phyloP scores from a whole-genome alignment of 2,329 filamentous ascomycete genomes.

The Drechslerella coelobrocha region DNA sequence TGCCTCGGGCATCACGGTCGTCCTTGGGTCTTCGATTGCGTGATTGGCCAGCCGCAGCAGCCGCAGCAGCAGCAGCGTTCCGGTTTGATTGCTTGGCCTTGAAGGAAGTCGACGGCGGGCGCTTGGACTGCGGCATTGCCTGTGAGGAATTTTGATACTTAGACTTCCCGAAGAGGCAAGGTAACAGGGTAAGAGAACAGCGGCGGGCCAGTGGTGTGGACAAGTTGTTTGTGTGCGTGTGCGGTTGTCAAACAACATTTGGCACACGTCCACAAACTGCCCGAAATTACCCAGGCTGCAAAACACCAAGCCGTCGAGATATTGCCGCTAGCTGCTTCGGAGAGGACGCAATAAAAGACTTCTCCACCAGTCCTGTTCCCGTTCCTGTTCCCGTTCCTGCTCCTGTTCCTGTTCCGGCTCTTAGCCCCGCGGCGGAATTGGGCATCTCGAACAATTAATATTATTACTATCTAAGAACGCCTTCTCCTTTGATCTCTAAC shows the following conservation, averaged over 20 bases:
- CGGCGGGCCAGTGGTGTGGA: too few species aligned
- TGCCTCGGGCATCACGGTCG: constrained; percentile 1
- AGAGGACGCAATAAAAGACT: background rate
- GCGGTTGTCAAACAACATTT: constrained; percentile 32
- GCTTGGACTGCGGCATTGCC: background rate
- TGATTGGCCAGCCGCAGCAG: too few species aligned
- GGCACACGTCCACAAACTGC: constrained; percentile 48
- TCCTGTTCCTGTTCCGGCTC: too few species aligned
- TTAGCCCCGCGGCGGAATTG: too few species aligned
- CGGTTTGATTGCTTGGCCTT: too few species aligned
- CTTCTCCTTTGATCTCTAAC: constrained; percentile 1
- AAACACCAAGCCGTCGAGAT: background rate
- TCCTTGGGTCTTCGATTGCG: too few species aligned
- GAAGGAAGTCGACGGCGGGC: too few species aligned
- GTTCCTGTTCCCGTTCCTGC: too few species aligned
- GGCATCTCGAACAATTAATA: constrained; percentile 11
- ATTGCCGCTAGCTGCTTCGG: background rate
- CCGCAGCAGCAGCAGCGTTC: too few species aligned
- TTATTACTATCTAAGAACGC: background rate
- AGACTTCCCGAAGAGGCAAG: constrained; percentile 27
- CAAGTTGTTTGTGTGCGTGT: constrained; percentile 33
- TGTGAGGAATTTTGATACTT: background rate
- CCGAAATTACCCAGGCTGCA: constrained; percentile 16
- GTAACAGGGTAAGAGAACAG: too few species aligned
- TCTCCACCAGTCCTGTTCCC: background rate